Percentiles rank a stretch among this genome's conserved stretches.
Evolutionary conservation across 208 protist species (phyloP).

Genomic region (Acanthamoeba royreba): DNA sequence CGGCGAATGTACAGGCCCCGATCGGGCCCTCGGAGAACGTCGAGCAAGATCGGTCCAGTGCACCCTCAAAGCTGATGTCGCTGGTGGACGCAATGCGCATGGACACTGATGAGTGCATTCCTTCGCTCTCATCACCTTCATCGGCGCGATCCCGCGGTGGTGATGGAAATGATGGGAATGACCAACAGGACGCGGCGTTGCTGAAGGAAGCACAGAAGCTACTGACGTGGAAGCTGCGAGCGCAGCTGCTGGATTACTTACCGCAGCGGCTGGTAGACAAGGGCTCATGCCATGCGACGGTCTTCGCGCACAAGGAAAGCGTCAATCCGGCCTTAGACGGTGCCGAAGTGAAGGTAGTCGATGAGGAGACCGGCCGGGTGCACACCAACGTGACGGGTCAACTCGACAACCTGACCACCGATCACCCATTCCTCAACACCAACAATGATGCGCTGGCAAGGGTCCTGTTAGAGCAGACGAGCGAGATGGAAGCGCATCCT

Average conservation of each 20-base stretch:
- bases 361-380: neutral
- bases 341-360: neutral
- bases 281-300: too few relatives aligned
- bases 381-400: neutral
- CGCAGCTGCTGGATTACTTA: neutral
- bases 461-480: neutral
- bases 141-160: too few relatives aligned
- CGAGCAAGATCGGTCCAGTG: too few relatives aligned
- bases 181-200: too few relatives aligned
- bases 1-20: neutral
- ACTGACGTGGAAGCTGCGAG: neutral
- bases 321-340: neutral
- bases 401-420: neutral
- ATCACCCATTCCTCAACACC: neutral
- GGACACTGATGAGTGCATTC: too few relatives aligned
- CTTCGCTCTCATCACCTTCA: too few relatives aligned
- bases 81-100: too few relatives aligned
- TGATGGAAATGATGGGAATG: too few relatives aligned
- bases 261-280: neutral
- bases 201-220: too few relatives aligned
- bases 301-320: neutral
- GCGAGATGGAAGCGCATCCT: too few relatives aligned
- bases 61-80: too few relatives aligned
- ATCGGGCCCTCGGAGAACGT: too few relatives aligned
- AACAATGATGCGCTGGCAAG: neutral